phyloP scores from a whole-genome alignment of 495 filamentous ascomycete species.

The Podospora fimiseda region DNA sequence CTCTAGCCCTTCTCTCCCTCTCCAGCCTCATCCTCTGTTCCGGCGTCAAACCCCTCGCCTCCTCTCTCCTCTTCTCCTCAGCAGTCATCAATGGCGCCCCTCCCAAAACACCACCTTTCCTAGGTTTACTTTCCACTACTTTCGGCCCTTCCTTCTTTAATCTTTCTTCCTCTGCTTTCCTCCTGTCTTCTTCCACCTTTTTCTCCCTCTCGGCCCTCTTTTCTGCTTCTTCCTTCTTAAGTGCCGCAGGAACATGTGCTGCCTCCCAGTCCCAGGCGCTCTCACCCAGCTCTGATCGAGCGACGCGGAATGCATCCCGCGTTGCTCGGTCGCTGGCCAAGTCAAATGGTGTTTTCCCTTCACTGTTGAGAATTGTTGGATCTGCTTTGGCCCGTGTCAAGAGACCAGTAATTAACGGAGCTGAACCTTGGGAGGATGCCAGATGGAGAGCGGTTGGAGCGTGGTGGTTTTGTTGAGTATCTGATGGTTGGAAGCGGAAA shows the following conservation, averaged over 20 bases:
- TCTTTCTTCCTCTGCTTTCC: constrained; percentile 59
- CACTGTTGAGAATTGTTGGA: constrained; percentile 61
- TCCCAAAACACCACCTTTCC: constrained; percentile 41
- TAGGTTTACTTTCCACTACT: constrained; percentile 24
- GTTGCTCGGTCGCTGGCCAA: constrained; percentile 80
- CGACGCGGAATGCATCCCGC: constrained; percentile 86
- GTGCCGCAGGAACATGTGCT: constrained; percentile 60
- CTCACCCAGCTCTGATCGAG: constrained; percentile 75
- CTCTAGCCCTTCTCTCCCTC: constrained; percentile 72
- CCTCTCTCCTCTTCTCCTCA: constrained; percentile 72
- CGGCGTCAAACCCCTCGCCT: constrained; percentile 73
- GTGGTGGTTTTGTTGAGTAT: constrained; percentile 67
- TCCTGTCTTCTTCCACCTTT: constrained; percentile 57
- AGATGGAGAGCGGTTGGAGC: constrained; percentile 82
- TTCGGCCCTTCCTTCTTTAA: constrained; percentile 47
- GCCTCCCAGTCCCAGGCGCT: constrained; percentile 69
- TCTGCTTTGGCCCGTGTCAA: constrained; percentile 69
- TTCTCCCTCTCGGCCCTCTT: constrained; percentile 57
- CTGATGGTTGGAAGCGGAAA: constrained; percentile 68
- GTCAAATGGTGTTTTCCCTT: constrained; percentile 75
- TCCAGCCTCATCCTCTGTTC: constrained; percentile 78
- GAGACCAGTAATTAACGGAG: constrained; percentile 67
- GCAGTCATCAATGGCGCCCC: constrained; percentile 55
- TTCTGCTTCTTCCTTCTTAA: constrained; percentile 64
- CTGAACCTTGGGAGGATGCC: constrained; percentile 67